Evolutionary conservation across 2,329 filamentous ascomycete species (phyloP).

Genomic region (Diaporthe sp.): DNA sequence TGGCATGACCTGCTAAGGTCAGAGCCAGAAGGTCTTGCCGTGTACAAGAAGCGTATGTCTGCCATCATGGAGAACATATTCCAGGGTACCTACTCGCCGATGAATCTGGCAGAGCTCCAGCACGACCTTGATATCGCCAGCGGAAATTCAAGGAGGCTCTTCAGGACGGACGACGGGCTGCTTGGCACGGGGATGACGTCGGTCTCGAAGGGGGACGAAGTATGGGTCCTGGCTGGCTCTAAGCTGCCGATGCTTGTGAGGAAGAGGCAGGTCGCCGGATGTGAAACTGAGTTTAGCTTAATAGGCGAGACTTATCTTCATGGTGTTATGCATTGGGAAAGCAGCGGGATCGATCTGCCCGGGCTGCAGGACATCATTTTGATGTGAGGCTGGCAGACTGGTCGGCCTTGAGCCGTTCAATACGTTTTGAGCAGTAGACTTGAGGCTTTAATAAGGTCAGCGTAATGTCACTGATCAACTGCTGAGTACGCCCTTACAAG

Average conservation of each 20-base stretch:
- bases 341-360: background rate
- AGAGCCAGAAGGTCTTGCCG: slow-evolving; percentile 31
- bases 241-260: slow-evolving; percentile 27
- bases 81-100: slow-evolving; percentile 30
- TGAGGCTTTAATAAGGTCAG: background rate
- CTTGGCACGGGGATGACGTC: slow-evolving; percentile 35
- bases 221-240: slow-evolving; percentile 32
- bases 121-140: slow-evolving; percentile 36
- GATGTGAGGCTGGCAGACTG: background rate
- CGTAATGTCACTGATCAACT: background rate
- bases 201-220: slow-evolving; percentile 23
- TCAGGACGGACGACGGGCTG: slow-evolving; percentile 21
- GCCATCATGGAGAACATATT: slow-evolving; percentile 31
- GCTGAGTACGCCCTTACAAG: background rate
- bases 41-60: slow-evolving; percentile 18
- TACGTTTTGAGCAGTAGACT: too few species aligned
- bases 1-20: slow-evolving; percentile 27
- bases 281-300: background rate
- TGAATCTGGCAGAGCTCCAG: slow-evolving; percentile 36
- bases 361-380: background rate
- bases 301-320: slow-evolving; percentile 36
- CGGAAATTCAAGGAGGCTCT: slow-evolving; percentile 30
- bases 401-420: too few species aligned
- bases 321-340: slow-evolving; percentile 30
- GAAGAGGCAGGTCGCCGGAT: background rate